A percentile compares a stretch with the other conserved stretches of the same genome.
These are phyloP conservation scores for Auricularia sp. DNA, from an alignment of 768 basidiomycete genomes.

Conservation along the genomic window DNA sequence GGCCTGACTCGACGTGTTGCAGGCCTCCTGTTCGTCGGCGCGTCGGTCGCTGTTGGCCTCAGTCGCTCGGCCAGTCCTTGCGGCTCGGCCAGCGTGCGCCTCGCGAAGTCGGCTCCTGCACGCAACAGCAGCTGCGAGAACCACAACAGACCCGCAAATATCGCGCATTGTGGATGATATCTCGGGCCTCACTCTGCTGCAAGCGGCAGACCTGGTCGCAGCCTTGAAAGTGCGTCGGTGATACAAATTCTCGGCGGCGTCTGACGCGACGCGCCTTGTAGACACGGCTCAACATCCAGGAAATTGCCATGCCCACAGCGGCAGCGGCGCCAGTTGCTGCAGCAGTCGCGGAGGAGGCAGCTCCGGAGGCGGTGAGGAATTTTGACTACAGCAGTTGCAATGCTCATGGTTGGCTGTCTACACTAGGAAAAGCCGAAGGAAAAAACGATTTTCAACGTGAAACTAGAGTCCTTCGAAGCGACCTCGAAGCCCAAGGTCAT, in stretches of 20 bases:
- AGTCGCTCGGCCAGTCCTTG: background rate
- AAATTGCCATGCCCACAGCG: conserved; percentile 85
- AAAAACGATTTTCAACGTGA: conserved; percentile 95
- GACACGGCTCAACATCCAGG: conserved; percentile 92
- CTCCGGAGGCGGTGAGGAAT: conserved; percentile 42
- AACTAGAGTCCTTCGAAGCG: conserved; percentile 88
- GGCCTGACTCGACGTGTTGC: background rate
- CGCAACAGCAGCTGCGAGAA: background rate
- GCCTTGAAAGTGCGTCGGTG: conserved; percentile 72
- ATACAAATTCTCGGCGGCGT: background rate
- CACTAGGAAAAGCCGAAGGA: conserved; percentile 89
- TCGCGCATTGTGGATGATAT: conserved; percentile 87
- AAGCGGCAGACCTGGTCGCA: conserved; percentile 90
- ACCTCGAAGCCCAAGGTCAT: conserved; percentile 93
- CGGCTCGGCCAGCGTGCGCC: background rate
- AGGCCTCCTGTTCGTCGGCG: background rate
- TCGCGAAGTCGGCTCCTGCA: background rate
- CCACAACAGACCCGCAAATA: conserved; percentile 49
- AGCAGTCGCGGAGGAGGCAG: conserved; percentile 45
- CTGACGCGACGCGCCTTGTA: conserved; percentile 21
- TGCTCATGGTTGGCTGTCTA: background rate
- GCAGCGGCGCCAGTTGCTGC: conserved; percentile 47
- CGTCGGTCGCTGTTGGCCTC: background rate
- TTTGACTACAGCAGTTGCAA: background rate
- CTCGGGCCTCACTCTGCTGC: conserved; percentile 74